Base-by-base conservation (phyloP, 805 yeast species). In the Saccharomycopsis fibuligera region DNA sequence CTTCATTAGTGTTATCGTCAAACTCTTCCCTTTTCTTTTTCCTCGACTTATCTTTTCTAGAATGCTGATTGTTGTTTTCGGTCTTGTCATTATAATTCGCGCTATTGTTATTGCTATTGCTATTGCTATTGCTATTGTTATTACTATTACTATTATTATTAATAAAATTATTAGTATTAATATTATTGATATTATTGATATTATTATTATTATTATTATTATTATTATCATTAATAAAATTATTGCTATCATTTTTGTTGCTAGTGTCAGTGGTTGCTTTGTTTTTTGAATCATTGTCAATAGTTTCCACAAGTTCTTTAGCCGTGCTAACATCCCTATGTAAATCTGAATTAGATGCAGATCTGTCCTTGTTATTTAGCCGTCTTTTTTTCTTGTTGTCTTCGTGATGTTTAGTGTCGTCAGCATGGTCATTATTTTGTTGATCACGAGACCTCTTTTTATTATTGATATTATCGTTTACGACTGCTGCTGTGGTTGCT, bases 1-100 rank as follows among this genome's bases (percentile, higher is more conserved):
- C 49, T 33, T 49, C 55, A 31, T 54, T 52, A 21, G 57, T 47
- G 25, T 44, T 35, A 22, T 54, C 55, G 22, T 51, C 55, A 25
- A 51, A 48, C 14, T 51, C 54, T 33, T 53, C 54, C 37, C 47
- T 49, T 35, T 50, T 49, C 40, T 35, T 37, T 38, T 50, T 53
- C 21, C 47, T 38, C 16, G 39, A 30, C 30, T 41, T 35, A 25
- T 46, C 45, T 27, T 38, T 35, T 39, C 44, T 31, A 6, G 22
- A 12, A 23, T 35, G 23, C 16, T 27, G 45, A 9, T 36, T 44
- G 14, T 14, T 41, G 16, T n/a, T 37, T 12, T 14, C 41, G 21
- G 25, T 19, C 5, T 14, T 48, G 10, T 36, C 47, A 16, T 41
- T 41, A 22, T 35, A 23, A 17, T 23, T 22, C 12, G 36, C 9